Base-by-base conservation (phyloP, 148 eudicot species). In the Beta vulgaris region DNA sequence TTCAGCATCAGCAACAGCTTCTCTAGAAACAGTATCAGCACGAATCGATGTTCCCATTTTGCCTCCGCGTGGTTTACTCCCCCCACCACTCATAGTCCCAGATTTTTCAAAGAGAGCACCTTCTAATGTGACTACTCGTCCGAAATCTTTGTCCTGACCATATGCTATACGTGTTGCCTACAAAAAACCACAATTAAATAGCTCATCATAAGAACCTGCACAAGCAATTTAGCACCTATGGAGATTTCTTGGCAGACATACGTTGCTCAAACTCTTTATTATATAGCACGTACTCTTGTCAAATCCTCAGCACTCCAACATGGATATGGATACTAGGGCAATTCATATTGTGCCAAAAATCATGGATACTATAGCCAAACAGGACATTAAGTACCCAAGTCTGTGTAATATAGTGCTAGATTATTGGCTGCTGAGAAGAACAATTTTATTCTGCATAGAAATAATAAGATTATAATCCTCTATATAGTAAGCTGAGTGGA, bases 51-150 rank as follows among this genome's bases (percentile, higher is more conserved):
- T 87, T 44, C 97, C 98, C 97, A 96, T 96, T 80, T 89, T 96
- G 67, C 99, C 99, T 66, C 99, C 99, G 23, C 99, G 94, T 67
- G 99, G 99, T 78, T 88, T 91, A 78, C 76, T 73, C 31, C 99
- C 99, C 31, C 99, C 99, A 70, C 99, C 99, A 82, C 89, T 89
- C 98, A 96, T 96, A 16, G 99, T 96, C 25, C 99, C 99, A 61
- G 98, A 93, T 79, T 85, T 92, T 81, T 96, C 99, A 55, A 92
- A 90, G 61, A 96, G 84, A 72, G 93, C 86, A 60, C 99, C 99
- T 73, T 96, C 98, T 59, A 89, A 76, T 10, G 99, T 96, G 64
- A 96, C 99, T 72, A 96, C 97, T 64, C 97, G 91, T 74, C 86
- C 75, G 72, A 89, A 92, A 13, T 90, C 99, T 55, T 68, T 84